phyloP scores from a whole-genome alignment of 140 eudicot species.

The Ambrosia hybrid region DNA sequence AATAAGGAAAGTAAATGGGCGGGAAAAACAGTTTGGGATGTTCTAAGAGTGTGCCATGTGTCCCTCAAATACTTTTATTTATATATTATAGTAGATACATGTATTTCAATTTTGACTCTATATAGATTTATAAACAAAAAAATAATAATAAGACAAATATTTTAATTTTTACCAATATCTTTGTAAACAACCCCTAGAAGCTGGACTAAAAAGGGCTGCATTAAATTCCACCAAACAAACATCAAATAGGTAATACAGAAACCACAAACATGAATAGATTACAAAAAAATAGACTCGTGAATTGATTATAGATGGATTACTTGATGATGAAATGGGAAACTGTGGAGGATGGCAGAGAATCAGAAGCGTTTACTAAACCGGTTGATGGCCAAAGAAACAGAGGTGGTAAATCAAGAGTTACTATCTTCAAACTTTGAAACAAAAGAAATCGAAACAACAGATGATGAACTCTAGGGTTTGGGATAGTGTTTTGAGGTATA shows the following conservation, averaged over 20 bases:
- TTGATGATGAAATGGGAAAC: slow-evolving; percentile 15
- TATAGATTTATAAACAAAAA: no score
- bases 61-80: no score
- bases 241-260: neutral
- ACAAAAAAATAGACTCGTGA: neutral
- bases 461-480: no score
- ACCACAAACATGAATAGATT: neutral
- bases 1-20: no score
- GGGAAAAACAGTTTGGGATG: no score
- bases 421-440: no score
- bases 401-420: slow-evolving; percentile 23
- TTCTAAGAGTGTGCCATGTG: no score
- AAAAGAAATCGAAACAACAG: no score
- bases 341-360: slow-evolving; percentile 35
- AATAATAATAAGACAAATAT: neutral
- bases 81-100: no score
- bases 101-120: no score
- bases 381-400: neutral
- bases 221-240: neutral
- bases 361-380: neutral
- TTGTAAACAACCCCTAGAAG: slow-evolving; percentile 21
- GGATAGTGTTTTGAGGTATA: no score
- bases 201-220: neutral
- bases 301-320: slow-evolving; percentile 8
- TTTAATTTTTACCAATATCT: neutral